Percentiles rank a stretch among this genome's conserved stretches.
These are phyloP conservation scores for Colletotrichum horii DNA, from an alignment of 2,329 filamentous ascomycete species.

Conservation along the genomic window DNA sequence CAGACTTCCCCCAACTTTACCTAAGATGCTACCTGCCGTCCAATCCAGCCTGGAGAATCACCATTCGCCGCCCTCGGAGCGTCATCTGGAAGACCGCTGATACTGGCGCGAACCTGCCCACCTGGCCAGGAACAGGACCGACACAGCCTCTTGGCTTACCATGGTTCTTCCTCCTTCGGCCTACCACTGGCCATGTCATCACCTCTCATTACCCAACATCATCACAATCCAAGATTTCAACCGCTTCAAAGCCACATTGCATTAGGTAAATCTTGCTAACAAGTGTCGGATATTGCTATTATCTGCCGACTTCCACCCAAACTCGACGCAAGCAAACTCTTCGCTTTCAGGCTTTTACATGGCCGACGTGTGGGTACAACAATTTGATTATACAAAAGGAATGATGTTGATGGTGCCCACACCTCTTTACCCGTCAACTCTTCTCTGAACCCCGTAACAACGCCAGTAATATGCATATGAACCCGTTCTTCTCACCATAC, in stretches of 20 bases:
- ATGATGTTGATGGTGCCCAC: not conserved
- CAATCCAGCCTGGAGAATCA: not conserved
- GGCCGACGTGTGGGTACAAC: not conserved
- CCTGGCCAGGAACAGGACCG: not conserved
- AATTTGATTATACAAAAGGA: not conserved
- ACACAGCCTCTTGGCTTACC: not conserved
- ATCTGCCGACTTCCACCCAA: not conserved
- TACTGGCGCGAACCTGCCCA: not conserved
- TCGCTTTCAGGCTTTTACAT: not conserved
- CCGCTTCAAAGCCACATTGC: not conserved
- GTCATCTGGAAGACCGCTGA: not conserved
- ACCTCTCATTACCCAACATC: not conserved
- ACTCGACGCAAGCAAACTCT: not conserved
- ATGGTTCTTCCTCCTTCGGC: not conserved
- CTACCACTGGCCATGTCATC: not conserved
- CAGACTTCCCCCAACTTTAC: not conserved
- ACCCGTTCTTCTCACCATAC: not conserved
- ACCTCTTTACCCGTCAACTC: not conserved
- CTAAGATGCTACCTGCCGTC: not conserved
- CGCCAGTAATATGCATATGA: not conserved
- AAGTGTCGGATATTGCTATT: not conserved
- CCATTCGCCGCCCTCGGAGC: not conserved
- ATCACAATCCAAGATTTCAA: not conserved
- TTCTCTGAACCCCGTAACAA: not conserved
- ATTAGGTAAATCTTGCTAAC: conserved; percentile 19